Base-by-base conservation (phyloP, 2,329 filamentous ascomycete species). In the Pseudogymnoascus sp. region DNA sequence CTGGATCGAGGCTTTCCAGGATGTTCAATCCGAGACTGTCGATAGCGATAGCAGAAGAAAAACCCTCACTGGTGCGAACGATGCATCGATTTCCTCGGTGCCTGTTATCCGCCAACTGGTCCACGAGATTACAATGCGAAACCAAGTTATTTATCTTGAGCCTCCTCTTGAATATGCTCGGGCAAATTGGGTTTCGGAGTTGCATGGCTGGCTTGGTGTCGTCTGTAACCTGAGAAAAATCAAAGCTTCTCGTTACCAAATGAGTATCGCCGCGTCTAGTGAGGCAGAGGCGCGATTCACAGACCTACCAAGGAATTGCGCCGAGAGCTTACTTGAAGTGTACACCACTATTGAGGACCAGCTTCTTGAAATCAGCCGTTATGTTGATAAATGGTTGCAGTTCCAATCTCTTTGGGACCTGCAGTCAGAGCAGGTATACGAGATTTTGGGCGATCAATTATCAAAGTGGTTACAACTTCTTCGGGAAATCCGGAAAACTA, bases 381-480 rank as follows among this genome's bases (percentile, higher is more conserved):
- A 99, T 69, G 91, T 99, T 8, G 92, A 97, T 73, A 96, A 98
- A 76, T 99, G 95, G 95, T 82, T 99, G 53, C 95, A 97, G 70
- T 99, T 98, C 77, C 95, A 99, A 76, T 98, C 93, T 6, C 83
- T 99, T 0, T 99, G 95, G 95, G 95, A 99, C 78, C 82, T 99
- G 63, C 93, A 96, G 74, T 91, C 93, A 2, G 93, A 97, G 67
- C 91, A 97, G 69, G 92, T 99, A 1, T 96, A 97, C 72, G 91
- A 96, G 66, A 85, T 90, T 61, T 83, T 99, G 6, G 93, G 93
- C 10, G 93, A 98, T 67, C 89, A 97, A 72, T 84, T 99, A 16
- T 89, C 91, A 6, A 87, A 90, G 70, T 99, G 95, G 95, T 81
- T 99, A 33, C 93, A 98, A 74, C 81, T 97, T 41, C 84, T 99